Conservation (phyloP, 768 basidiomycete species). For the Termitomyces sp. region DNA sequence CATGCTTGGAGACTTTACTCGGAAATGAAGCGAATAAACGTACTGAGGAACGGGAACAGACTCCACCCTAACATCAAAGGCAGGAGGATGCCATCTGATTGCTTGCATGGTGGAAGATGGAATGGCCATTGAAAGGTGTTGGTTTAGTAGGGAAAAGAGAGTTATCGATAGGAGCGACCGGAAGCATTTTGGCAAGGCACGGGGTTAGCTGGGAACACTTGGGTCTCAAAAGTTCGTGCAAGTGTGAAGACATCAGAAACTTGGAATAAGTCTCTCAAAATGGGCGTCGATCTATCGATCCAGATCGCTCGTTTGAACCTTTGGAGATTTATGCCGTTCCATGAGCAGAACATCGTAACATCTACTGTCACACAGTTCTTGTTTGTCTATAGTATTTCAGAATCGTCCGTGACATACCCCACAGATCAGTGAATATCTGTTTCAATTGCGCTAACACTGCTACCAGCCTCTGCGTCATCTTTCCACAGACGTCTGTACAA, state of each 20-base stretch:
- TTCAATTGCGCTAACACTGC: not conserved
- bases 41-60: slow-evolving; percentile 48
- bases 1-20: not conserved
- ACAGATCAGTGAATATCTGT: not conserved
- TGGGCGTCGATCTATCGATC: no score
- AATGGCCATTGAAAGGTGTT: not conserved
- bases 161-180: not conserved
- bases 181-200: not conserved
- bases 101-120: slow-evolving; percentile 27
- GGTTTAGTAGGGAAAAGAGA: not conserved
- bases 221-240: not conserved
- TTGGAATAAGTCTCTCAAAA: not conserved
- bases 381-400: not conserved
- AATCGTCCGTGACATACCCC: not conserved
- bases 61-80: slow-evolving; percentile 70
- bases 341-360: not conserved
- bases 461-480: not conserved
- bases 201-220: not conserved
- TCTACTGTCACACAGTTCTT: not conserved
- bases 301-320: not conserved
- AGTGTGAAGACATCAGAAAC: not conserved
- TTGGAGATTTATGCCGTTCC: not conserved
- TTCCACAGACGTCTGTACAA: not conserved
- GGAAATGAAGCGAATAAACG: not conserved
- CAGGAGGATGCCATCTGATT: slow-evolving; percentile 62